phyloP scores from a whole-genome alignment of 441 rosid genomes.

The Metrosideros polymorpha region DNA sequence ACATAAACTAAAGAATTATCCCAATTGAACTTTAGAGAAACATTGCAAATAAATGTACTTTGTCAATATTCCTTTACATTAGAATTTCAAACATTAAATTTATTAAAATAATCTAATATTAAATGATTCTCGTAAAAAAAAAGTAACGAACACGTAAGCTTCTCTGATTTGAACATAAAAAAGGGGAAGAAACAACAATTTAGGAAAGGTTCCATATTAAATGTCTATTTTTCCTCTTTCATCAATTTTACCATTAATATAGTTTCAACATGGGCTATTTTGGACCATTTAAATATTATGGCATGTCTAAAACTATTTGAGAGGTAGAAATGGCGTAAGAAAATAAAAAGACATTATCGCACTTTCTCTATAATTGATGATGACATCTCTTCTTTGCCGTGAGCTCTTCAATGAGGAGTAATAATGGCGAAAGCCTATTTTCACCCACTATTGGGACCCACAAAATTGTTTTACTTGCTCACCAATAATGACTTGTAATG shows the following conservation, averaged over 20 bases:
- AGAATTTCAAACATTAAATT: too few species aligned
- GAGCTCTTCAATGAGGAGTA: neutral
- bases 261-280: neutral
- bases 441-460: neutral
- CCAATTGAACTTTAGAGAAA: neutral
- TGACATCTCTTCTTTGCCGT: neutral
- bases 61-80: neutral
- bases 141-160: neutral
- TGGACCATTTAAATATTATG: neutral
- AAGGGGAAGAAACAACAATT: neutral
- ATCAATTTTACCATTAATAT: neutral
- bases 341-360: neutral
- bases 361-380: neutral
- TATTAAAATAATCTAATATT: neutral
- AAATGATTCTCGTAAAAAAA: neutral
- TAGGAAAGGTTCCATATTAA: neutral
- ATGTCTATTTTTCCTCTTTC: neutral
- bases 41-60: fast-evolving
- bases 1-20: neutral
- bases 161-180: neutral
- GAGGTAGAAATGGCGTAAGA: neutral
- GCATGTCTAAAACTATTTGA: fast-evolving
- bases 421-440: neutral
- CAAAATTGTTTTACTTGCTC: neutral
- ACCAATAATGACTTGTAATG: neutral